Evolutionary conservation across 78 protist species (phyloP).

Genomic region (Dictyostelium purpureum): DNA sequence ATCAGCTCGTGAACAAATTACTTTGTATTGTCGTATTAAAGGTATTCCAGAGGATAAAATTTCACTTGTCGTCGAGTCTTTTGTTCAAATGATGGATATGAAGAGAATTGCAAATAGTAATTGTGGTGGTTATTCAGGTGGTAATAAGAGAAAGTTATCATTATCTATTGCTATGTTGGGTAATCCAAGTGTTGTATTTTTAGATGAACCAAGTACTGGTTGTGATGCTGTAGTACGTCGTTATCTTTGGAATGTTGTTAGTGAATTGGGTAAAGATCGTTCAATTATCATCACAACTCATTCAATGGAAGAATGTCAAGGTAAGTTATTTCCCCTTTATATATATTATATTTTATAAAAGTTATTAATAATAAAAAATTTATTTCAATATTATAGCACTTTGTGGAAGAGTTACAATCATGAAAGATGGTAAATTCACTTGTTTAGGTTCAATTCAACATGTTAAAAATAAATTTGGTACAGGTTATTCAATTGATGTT

Average conservation of each 20-base stretch:
- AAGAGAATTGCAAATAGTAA: constrained; percentile 17
- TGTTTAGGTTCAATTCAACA: constrained; percentile 80
- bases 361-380: too few species aligned
- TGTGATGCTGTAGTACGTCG: constrained; percentile 88
- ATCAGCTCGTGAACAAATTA: constrained; percentile 73
- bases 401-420: constrained; percentile 76
- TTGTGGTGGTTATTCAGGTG: constrained; percentile 85
- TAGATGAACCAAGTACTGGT: constrained; percentile 83
- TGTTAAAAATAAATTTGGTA: constrained; percentile 67
- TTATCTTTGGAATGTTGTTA: constrained; percentile 86
- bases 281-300: constrained; percentile 93
- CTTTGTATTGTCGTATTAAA: constrained; percentile 40
- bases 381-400: too few species aligned
- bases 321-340: too few species aligned
- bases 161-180: constrained; percentile 90
- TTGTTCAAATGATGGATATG: constrained; percentile 67
- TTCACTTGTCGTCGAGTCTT: background rate
- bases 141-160: constrained; percentile 90
- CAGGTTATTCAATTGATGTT: constrained; percentile 75
- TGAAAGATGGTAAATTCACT: constrained; percentile 76
- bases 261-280: constrained; percentile 33
- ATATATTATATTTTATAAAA: background rate
- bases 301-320: constrained; percentile 85
- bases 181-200: constrained; percentile 76
- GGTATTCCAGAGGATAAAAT: constrained; percentile 47